phyloP scores from a whole-genome alignment of 768 basidiomycete species.

The Lyophyllum atratum region DNA sequence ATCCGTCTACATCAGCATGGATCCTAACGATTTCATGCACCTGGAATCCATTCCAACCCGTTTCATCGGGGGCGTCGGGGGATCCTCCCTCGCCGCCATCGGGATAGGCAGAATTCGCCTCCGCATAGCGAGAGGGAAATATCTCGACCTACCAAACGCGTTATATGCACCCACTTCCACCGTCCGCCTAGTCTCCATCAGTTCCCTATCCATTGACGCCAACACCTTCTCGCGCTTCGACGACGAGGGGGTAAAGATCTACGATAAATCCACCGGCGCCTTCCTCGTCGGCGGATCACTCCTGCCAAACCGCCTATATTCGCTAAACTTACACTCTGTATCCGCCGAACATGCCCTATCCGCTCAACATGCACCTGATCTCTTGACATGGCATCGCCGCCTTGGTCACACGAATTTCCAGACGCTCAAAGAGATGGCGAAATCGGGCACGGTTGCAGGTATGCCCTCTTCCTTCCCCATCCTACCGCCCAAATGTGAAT shows the following conservation, averaged over 20 bases:
- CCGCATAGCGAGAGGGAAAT: constrained; percentile 8
- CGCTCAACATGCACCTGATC: not conserved
- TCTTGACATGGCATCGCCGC: constrained; percentile 29
- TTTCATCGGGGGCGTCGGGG: constrained; percentile 27
- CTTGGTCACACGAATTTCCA: constrained; percentile 30
- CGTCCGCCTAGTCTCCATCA: constrained; percentile 25
- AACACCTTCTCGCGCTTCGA: constrained; percentile 19
- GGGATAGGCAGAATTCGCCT: constrained; percentile 27
- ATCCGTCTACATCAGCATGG: no score
- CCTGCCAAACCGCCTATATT: constrained; percentile 15
- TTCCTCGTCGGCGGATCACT: constrained; percentile 15
- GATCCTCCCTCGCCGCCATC: constrained; percentile 21
- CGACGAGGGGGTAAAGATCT: constrained; percentile 7
- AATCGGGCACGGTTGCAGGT: constrained; percentile 5
- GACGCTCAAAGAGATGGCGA: constrained; percentile 21
- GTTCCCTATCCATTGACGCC: constrained; percentile 13
- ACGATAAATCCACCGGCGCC: constrained; percentile 7
- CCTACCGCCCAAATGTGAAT: constrained; percentile 6
- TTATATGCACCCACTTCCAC: constrained; percentile 24
- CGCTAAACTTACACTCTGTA: constrained; percentile 9
- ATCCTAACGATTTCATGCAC: no score
- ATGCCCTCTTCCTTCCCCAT: constrained; percentile 1
- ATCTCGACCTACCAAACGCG: constrained; percentile 15
- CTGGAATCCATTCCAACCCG: no score
- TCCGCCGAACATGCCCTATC: constrained; percentile 18